Conservation (phyloP, 495 filamentous ascomycete species). For the Paragyromitra xinjiangensis region DNA sequence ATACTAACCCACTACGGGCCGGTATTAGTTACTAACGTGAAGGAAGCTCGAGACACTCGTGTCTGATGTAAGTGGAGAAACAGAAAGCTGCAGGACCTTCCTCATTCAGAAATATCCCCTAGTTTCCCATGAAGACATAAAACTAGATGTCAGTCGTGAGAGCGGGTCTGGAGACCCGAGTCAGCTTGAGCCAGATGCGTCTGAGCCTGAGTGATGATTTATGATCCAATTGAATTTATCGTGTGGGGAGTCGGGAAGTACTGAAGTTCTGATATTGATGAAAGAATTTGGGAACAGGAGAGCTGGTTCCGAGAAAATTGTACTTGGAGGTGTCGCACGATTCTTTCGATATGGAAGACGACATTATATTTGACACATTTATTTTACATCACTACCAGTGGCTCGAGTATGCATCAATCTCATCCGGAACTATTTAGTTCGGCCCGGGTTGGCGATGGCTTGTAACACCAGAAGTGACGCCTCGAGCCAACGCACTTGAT, state of each 20-base stretch:
- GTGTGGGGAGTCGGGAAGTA: not conserved
- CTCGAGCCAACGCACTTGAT: not conserved
- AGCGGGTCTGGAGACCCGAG: not conserved
- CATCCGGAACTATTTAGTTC: not conserved
- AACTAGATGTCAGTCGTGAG: not conserved
- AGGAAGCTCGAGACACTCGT: too few species aligned
- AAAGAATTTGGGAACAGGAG: not conserved
- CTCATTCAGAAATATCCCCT: too few species aligned
- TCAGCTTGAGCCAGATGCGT: not conserved
- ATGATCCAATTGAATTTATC: not conserved
- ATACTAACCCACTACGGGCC: too few species aligned
- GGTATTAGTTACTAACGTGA: too few species aligned
- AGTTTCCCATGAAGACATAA: too few species aligned
- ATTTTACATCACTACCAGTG: not conserved
- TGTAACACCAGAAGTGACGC: not conserved
- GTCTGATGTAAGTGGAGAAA: too few species aligned
- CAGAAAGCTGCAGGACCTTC: too few species aligned
- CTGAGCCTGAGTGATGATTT: not conserved
- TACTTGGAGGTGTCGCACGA: not conserved
- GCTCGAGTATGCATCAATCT: not conserved
- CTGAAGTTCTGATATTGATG: not conserved
- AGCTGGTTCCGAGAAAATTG: not conserved
- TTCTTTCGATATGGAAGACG: too few species aligned
- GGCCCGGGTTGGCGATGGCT: not conserved
- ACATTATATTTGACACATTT: not conserved